Percentiles rank a stretch among this genome's conserved stretches.
Conservation (phyloP, 768 basidiomycete genomes). For the Tremella yokohamensis region DNA sequence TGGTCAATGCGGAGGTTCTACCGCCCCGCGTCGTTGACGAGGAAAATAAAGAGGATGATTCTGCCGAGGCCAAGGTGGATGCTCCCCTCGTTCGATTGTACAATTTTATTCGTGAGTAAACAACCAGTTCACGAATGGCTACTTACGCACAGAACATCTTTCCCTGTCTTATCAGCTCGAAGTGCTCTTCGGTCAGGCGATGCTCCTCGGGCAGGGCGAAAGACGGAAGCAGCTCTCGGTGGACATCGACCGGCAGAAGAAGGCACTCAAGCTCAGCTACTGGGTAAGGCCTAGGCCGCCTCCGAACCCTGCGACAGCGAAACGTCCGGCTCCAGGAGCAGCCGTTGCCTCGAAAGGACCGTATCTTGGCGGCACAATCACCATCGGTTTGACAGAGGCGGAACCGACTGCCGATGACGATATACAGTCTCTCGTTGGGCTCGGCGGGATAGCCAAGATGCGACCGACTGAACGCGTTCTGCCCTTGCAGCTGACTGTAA, state of each 20-base stretch:
- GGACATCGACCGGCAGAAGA: slow-evolving; percentile 65
- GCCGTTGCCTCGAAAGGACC: slow-evolving; percentile 10
- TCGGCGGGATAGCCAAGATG: slow-evolving; percentile 33
- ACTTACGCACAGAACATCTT: slow-evolving; percentile 11
- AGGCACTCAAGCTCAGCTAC: slow-evolving; percentile 70
- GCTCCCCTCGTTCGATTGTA: slow-evolving; percentile 78
- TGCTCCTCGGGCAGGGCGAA: slow-evolving; percentile 30
- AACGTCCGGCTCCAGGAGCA: slow-evolving; percentile 1
- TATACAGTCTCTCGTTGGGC: slow-evolving; percentile 28
- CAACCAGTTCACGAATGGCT: background rate
- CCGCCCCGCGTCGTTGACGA: slow-evolving; percentile 10
- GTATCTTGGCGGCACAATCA: slow-evolving; percentile 67
- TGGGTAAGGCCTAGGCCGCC: slow-evolving; percentile 63
- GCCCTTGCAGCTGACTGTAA: slow-evolving; percentile 63
- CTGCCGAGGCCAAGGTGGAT: slow-evolving; percentile 56
- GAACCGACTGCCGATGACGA: slow-evolving; percentile 15
- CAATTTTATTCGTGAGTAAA: slow-evolving; percentile 77
- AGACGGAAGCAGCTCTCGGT: slow-evolving; percentile 58
- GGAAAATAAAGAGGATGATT: background rate
- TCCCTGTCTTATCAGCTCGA: slow-evolving; percentile 81
- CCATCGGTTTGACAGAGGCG: slow-evolving; percentile 55
- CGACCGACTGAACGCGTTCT: slow-evolving; percentile 65
- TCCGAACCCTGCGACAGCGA: slow-evolving; percentile 4
- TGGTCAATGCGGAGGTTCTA: slow-evolving; percentile 34
- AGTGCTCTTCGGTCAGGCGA: slow-evolving; percentile 57